Conservation (phyloP, 2,329 filamentous ascomycete genomes). For the Amylocarpus encephaloides region DNA sequence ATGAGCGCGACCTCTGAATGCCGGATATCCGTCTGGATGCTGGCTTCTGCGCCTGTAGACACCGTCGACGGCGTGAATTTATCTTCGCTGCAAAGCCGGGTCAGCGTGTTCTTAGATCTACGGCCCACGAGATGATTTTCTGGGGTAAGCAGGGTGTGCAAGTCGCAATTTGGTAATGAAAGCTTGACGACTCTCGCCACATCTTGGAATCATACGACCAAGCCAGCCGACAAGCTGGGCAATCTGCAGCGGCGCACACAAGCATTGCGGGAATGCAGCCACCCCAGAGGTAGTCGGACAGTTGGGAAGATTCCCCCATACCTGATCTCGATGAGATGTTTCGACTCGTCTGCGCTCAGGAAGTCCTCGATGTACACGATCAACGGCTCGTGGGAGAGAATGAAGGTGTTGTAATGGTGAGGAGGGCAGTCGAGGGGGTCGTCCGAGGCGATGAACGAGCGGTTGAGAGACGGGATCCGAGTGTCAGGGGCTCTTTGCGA, state of each 20-base stretch:
- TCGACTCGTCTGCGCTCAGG: constrained; percentile 40
- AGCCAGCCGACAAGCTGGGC: neutral
- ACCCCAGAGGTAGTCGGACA: too few species aligned
- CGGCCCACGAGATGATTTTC: neutral
- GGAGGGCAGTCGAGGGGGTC: constrained; percentile 24
- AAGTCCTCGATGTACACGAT: constrained; percentile 54
- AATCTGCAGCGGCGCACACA: neutral
- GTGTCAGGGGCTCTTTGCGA: constrained; percentile 1
- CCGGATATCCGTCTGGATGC: constrained; percentile 42
- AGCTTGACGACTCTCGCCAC: neutral
- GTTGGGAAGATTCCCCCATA: constrained; percentile 39
- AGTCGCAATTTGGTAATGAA: neutral
- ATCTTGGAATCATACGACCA: neutral
- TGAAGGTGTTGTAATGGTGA: constrained; percentile 34
- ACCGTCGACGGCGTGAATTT: constrained; percentile 50
- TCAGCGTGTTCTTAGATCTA: neutral
- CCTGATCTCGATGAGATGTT: constrained; percentile 48
- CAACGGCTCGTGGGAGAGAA: constrained; percentile 47
- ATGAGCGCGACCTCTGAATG: constrained; percentile 46
- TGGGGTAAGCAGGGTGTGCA: neutral
- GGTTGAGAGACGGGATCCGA: constrained; percentile 19
- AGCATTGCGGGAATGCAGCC: too few species aligned
- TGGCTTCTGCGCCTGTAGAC: constrained; percentile 42
- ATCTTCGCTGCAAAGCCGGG: constrained; percentile 31
- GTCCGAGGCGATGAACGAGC: constrained; percentile 28